phyloP scores from a whole-genome alignment of 75 land plant species.

The Picea glauca region DNA sequence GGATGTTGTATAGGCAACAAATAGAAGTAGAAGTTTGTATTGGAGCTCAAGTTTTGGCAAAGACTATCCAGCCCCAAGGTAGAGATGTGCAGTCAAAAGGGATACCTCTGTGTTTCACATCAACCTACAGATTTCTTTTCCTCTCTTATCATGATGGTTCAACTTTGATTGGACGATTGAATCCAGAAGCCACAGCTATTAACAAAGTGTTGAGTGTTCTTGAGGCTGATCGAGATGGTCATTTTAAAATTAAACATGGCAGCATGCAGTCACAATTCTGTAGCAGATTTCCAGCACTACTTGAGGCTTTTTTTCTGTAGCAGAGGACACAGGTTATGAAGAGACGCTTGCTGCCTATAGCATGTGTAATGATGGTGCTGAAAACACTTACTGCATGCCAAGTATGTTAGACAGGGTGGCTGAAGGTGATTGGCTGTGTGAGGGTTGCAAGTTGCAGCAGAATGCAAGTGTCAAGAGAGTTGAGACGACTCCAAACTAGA shows the following conservation, averaged over 20 bases:
- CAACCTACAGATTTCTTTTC: constrained; percentile 60
- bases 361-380: too few relatives aligned
- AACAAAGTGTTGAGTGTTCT: constrained; percentile 53
- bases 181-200: constrained; percentile 46
- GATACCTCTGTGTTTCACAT: constrained; percentile 66
- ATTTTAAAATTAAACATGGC: background rate
- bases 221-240: constrained; percentile 78
- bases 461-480: too few relatives aligned
- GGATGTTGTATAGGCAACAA: constrained; percentile 55
- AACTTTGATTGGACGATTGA: constrained; percentile 60
- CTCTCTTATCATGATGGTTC: constrained; percentile 74
- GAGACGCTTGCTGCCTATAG: too few relatives aligned
- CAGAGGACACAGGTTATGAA: too few relatives aligned
- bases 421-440: too few relatives aligned
- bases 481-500: too few relatives aligned
- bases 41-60: constrained; percentile 65
- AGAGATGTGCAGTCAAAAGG: constrained; percentile 48
- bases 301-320: too few relatives aligned
- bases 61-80: constrained; percentile 46
- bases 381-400: too few relatives aligned
- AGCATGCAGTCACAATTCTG: too few relatives aligned
- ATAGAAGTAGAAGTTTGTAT: constrained; percentile 53
- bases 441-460: too few relatives aligned
- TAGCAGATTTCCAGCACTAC: too few relatives aligned
- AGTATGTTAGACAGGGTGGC: too few relatives aligned